phyloP scores from a whole-genome alignment of 2,329 filamentous ascomycete species.

The Zymoseptoria brevis region DNA sequence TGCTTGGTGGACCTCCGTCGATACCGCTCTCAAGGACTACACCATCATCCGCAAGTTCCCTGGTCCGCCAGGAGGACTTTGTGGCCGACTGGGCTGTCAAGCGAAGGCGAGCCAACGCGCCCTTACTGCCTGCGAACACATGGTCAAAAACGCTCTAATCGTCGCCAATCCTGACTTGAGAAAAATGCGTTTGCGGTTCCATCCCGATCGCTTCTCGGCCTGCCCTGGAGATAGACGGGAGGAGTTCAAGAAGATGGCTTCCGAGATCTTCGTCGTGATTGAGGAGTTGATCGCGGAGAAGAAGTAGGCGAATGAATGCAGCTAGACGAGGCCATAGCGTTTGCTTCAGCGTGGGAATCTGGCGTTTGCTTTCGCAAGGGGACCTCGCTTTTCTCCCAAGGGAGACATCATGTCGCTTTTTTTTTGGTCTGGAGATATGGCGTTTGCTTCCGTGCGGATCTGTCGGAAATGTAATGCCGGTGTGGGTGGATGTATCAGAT shows the following conservation, averaged over 20 bases:
- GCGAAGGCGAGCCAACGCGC: neutral
- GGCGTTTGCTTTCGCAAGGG: neutral
- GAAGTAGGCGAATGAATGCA: neutral
- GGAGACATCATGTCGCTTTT: neutral
- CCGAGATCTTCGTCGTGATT: conserved; percentile 15
- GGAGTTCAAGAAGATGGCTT: conserved; percentile 9
- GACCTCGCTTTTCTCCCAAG: neutral
- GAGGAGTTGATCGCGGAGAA: conserved; percentile 4
- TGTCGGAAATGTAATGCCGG: neutral
- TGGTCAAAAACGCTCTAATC: neutral
- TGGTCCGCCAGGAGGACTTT: neutral
- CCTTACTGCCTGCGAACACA: neutral
- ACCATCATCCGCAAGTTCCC: conserved; percentile 3
- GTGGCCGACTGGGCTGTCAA: neutral
- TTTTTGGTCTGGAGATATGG: neutral
- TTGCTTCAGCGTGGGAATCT: no score
- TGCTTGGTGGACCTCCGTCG: neutral
- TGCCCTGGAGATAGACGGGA: neutral
- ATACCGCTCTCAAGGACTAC: conserved; percentile 6
- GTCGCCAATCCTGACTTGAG: no score
- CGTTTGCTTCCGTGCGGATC: neutral
- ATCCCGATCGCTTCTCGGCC: no score
- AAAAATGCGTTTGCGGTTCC: no score
- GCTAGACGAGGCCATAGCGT: no score
- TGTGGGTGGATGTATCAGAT: neutral